Evolutionary conservation across 257 asterid species (phyloP).

Genomic region (Solanum megistacrolobum): DNA sequence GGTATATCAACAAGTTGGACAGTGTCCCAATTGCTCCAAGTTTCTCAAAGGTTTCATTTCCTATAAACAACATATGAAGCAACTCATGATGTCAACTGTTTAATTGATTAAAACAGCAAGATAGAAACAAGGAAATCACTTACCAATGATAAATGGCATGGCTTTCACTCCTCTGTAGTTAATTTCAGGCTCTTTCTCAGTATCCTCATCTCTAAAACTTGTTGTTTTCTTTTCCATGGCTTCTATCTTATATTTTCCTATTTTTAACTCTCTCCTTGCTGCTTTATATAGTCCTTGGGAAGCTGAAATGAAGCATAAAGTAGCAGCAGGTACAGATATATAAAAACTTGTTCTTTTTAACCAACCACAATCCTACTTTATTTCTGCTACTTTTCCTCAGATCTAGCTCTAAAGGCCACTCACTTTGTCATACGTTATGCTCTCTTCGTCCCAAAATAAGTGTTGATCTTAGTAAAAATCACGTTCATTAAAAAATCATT

Average conservation of each 20-base stretch:
- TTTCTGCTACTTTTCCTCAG: background rate
- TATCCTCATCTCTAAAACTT: background rate
- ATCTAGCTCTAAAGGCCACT: background rate
- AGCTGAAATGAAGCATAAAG: background rate
- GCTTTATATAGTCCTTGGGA: background rate
- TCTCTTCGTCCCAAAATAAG: background rate
- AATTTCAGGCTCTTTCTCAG: conserved; percentile 17
- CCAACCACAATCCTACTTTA: background rate
- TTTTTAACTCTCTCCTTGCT: background rate
- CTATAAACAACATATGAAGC: conserved; percentile 11
- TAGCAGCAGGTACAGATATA: background rate
- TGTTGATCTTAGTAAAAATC: background rate
- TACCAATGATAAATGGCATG: conserved; percentile 82
- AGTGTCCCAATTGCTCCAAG: conserved; percentile 72
- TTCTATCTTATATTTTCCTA: background rate
- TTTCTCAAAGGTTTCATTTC: conserved; percentile 82
- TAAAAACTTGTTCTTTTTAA: background rate
- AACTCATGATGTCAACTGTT: background rate
- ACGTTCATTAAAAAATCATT: background rate
- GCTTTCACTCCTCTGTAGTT: conserved; percentile 69
- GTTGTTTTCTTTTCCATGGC: background rate
- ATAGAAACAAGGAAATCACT: background rate
- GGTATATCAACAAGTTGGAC: conserved; percentile 52
- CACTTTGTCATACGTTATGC: background rate
- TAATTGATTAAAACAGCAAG: background rate